Percentiles rank a stretch among this genome's conserved stretches.
These are phyloP conservation scores for Colletotrichum eremochloae DNA, from an alignment of 2,329 filamentous ascomycete species.

Conservation along the genomic window DNA sequence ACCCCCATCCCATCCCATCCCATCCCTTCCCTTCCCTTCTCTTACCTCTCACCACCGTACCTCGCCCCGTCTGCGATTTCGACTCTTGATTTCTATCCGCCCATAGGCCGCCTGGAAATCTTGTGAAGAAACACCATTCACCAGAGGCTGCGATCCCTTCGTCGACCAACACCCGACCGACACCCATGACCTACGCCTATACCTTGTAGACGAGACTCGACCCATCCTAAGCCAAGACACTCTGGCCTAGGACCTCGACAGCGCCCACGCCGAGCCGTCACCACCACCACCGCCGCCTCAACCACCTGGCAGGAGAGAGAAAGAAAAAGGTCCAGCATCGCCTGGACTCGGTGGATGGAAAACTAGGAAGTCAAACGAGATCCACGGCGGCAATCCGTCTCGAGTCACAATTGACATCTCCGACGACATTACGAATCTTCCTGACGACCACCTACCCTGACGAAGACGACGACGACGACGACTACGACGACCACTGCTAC, in stretches of 20 bases:
- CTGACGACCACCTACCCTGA: constrained; percentile 21
- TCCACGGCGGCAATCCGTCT: neutral
- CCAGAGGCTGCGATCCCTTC: constrained; percentile 26
- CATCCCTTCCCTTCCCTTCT: constrained; percentile 38
- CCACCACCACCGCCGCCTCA: neutral
- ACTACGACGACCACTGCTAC: neutral
- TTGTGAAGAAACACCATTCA: neutral
- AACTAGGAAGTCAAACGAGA: neutral
- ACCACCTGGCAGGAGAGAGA: neutral
- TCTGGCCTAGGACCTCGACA: constrained; percentile 28
- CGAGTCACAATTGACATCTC: constrained; percentile 11
- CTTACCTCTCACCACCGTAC: constrained; percentile 37
- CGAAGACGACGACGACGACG: constrained; percentile 32
- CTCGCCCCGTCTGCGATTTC: constrained; percentile 33
- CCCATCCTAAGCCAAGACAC: constrained; percentile 9
- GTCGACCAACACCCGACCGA: neutral
- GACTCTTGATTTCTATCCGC: constrained; percentile 38
- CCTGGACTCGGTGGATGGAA: constrained; percentile 6
- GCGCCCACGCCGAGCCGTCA: constrained; percentile 14
- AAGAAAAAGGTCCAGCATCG: neutral
- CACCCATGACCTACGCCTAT: constrained; percentile 7
- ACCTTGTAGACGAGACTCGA: constrained; percentile 4
- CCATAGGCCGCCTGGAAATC: constrained; percentile 18
- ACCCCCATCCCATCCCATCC: constrained; percentile 41
- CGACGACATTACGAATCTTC: constrained; percentile 27